Percentiles rank a stretch among this genome's conserved stretches.
Conservation (phyloP, 1,284 basidiomycete species). For the Cutaneotrichosporon mucoides region DNA sequence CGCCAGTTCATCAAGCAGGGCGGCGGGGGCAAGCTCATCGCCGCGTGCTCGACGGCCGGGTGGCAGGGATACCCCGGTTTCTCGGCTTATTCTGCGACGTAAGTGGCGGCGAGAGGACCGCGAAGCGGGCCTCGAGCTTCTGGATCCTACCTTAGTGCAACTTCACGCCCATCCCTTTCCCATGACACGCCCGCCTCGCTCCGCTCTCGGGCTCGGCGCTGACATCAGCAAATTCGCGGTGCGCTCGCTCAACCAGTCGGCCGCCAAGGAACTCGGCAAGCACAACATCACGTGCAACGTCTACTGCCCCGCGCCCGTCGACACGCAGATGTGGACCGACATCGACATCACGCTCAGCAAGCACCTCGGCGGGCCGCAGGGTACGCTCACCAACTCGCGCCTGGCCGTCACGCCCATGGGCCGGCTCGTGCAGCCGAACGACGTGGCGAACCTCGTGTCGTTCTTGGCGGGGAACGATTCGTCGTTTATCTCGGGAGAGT, state of each 20-base stretch:
- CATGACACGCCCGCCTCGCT: too few relatives aligned
- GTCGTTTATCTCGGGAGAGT: conserved; percentile 19
- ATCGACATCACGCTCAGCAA: conserved; percentile 19
- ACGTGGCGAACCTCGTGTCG: conserved; percentile 19
- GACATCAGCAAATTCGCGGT: conserved; percentile 52
- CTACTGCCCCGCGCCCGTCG: conserved; percentile 54
- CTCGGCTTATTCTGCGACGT: conserved; percentile 34
- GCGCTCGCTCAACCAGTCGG: conserved; percentile 46
- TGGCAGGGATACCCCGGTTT: conserved; percentile 3
- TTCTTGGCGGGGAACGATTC: conserved; percentile 22
- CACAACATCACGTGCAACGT: conserved; percentile 56
- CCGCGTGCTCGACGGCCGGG: conserved; percentile 14
- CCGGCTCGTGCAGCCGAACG: conserved; percentile 11
- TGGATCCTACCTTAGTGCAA: too few relatives aligned
- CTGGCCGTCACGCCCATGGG: conserved; percentile 10
- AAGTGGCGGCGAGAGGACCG: not conserved
- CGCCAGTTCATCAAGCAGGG: conserved; percentile 53
- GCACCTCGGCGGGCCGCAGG: conserved; percentile 1
- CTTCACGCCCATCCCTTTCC: too few relatives aligned
- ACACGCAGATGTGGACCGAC: conserved; percentile 45
- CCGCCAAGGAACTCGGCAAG: conserved; percentile 50
- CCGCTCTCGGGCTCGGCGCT: conserved; percentile 5
- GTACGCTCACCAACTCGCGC: not conserved
- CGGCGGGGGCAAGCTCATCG: conserved; percentile 50
- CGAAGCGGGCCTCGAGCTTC: too few relatives aligned